phyloP scores from a whole-genome alignment of 305 asterid species.

The Fraxinus dipetala region DNA sequence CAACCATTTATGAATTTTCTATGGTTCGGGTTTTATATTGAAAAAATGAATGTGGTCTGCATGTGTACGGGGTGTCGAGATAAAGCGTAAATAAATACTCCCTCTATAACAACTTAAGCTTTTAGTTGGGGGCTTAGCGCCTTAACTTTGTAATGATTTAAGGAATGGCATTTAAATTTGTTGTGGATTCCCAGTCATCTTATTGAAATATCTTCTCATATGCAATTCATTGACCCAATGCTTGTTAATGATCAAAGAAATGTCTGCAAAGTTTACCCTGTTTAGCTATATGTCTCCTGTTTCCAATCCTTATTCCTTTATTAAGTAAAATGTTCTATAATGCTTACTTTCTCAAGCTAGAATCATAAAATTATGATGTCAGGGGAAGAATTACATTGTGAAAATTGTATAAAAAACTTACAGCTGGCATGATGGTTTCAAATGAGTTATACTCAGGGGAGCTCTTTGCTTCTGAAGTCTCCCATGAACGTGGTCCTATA shows the following conservation, averaged over 20 bases:
- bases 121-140: neutral
- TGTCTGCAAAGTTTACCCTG: neutral
- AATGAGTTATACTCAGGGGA: neutral
- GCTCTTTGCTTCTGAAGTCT: slow-evolving; percentile 3
- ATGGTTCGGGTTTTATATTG: neutral
- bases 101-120: neutral
- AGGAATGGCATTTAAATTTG: neutral
- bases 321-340: neutral
- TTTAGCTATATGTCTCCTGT: neutral
- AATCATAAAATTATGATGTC: neutral
- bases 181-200: neutral
- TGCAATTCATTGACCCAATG: neutral
- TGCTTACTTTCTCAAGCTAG: neutral
- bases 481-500: neutral
- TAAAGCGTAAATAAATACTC: neutral
- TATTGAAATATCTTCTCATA: neutral
- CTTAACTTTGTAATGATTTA: neutral
- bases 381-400: neutral
- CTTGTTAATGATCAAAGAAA: neutral
- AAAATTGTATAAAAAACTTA: neutral
- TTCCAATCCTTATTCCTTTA: neutral
- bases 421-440: neutral
- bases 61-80: neutral
- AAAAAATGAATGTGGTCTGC: neutral
- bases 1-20: neutral